These are phyloP conservation scores for Amaranthus hypochondriacus DNA, from an alignment of 148 eudicot genomes.

Conservation along the genomic window DNA sequence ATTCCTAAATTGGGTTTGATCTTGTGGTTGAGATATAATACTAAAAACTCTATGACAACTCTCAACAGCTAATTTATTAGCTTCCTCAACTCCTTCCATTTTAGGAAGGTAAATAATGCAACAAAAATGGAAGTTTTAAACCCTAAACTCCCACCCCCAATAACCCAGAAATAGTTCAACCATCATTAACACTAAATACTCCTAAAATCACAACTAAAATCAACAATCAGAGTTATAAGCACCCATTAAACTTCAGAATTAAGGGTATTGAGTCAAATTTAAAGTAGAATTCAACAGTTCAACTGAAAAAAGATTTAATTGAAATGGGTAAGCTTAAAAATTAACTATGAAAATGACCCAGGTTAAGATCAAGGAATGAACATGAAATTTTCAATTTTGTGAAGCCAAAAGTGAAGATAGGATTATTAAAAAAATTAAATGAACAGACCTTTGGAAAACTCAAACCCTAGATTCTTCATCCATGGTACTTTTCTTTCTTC, in stretches of 20 bases:
- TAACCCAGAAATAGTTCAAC: slow-evolving; percentile 22
- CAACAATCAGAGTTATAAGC: slow-evolving; percentile 16
- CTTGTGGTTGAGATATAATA: slow-evolving; percentile 50
- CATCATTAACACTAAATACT: slow-evolving; percentile 18
- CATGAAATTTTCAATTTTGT: not conserved
- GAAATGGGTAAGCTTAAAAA: slow-evolving; percentile 14
- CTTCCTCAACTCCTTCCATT: slow-evolving; percentile 82
- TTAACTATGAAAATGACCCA: slow-evolving; percentile 21
- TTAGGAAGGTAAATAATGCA: slow-evolving; percentile 8
- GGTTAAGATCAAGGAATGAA: slow-evolving; percentile 27
- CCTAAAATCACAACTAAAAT: slow-evolving; percentile 16
- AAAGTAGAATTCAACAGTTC: slow-evolving; percentile 12
- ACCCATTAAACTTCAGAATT: slow-evolving; percentile 12
- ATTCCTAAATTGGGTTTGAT: slow-evolving; percentile 38
- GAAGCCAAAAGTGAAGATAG: not conserved
- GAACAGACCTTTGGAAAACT: slow-evolving; percentile 41
- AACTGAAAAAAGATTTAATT: slow-evolving; percentile 1
- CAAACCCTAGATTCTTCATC: slow-evolving; percentile 53
- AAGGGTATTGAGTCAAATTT: slow-evolving; percentile 2
- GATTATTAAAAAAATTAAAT: not conserved
- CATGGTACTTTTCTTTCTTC: slow-evolving; percentile 2
- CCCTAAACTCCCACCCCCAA: slow-evolving; percentile 16
- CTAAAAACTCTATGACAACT: slow-evolving; percentile 66
- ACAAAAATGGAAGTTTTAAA: slow-evolving; percentile 12
- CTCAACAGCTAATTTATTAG: slow-evolving; percentile 70